These are phyloP conservation scores for Mucor lusitanicus DNA, from an alignment of 371 early-diverging fungal species.

Conservation along the genomic window DNA sequence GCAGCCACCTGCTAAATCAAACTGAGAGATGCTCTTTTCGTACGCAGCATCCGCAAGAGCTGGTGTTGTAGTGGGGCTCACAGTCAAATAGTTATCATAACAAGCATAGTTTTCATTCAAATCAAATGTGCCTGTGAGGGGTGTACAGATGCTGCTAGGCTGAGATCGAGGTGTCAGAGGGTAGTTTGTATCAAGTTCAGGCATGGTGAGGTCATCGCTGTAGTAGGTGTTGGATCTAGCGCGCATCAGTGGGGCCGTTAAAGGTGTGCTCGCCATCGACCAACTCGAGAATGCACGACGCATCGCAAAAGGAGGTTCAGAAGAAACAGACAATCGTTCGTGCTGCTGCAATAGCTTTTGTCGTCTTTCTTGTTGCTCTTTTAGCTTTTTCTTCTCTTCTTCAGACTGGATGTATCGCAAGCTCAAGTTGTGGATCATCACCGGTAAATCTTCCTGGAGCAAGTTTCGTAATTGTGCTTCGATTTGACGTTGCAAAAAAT, in stretches of 20 bases:
- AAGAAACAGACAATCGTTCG: not conserved
- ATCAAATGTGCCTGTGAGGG: constrained; percentile 7
- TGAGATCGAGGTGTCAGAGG: constrained; percentile 5
- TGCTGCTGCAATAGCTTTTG: not conserved
- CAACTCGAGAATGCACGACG: not conserved
- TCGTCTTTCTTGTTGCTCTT: constrained; percentile 16
- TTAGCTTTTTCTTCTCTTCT: constrained; percentile 20
- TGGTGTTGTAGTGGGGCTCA: constrained; percentile 20
- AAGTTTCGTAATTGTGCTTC: constrained; percentile 86
- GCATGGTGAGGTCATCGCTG: not conserved
- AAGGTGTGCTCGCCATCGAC: not conserved
- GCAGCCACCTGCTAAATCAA: constrained; percentile 1
- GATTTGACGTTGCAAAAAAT: constrained; percentile 89
- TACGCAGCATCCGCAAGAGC: not conserved
- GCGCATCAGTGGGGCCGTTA: not conserved
- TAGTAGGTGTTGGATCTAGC: not conserved
- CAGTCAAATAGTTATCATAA: constrained; percentile 23
- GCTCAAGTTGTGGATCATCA: constrained; percentile 90
- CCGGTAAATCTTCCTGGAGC: constrained; percentile 92
- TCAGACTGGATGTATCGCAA: constrained; percentile 25
- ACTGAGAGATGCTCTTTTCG: not conserved
- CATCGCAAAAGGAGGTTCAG: not conserved
- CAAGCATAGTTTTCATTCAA: not conserved
- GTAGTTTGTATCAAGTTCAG: constrained; percentile 13
- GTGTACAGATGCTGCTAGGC: constrained; percentile 9